A percentile compares a stretch with the other conserved stretches of the same genome.
These are phyloP conservation scores for Linnemannia exigua DNA, from an alignment of 192 early-diverging fungal species.

Conservation along the genomic window DNA sequence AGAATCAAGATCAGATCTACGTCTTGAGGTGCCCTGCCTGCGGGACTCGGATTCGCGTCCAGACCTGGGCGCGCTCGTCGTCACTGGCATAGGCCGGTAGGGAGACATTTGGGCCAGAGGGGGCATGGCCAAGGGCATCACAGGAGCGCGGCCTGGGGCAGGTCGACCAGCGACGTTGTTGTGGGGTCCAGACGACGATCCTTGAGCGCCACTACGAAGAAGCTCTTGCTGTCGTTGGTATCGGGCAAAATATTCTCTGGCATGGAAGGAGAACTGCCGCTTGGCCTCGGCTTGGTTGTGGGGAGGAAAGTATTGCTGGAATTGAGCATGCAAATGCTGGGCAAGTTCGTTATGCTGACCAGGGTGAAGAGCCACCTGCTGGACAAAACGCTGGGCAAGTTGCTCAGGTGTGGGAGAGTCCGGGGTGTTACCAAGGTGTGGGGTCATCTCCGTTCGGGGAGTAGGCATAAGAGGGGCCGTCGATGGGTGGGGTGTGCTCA, in stretches of 20 bases:
- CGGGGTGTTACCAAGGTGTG: conserved; percentile 36
- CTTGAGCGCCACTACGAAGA: conserved; percentile 15
- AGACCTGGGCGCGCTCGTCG: background rate
- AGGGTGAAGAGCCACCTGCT: conserved; percentile 48
- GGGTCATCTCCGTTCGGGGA: background rate
- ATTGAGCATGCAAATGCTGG: conserved; percentile 44
- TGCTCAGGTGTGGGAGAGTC: conserved; percentile 53
- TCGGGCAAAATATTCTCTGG: conserved; percentile 40
- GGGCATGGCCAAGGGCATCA: background rate
- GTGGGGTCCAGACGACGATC: background rate
- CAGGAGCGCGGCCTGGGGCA: background rate
- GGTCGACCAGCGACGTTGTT: conserved; percentile 10
- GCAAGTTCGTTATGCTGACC: conserved; percentile 52
- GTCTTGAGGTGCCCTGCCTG: conserved; percentile 33
- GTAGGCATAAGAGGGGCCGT: conserved; percentile 26
- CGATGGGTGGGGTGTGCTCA: conserved; percentile 28
- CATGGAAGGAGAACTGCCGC: conserved; percentile 44
- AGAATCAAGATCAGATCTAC: conserved; percentile 46
- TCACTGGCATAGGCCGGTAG: background rate
- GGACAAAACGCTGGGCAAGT: conserved; percentile 51
- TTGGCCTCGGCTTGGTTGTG: conserved; percentile 51
- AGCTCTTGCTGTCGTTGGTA: conserved; percentile 51
- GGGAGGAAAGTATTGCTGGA: conserved; percentile 48
- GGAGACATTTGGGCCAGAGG: background rate
- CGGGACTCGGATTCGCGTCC: background rate